phyloP scores from a whole-genome alignment of 1,139 yeast species.

The Magnusiomyces ingens region DNA sequence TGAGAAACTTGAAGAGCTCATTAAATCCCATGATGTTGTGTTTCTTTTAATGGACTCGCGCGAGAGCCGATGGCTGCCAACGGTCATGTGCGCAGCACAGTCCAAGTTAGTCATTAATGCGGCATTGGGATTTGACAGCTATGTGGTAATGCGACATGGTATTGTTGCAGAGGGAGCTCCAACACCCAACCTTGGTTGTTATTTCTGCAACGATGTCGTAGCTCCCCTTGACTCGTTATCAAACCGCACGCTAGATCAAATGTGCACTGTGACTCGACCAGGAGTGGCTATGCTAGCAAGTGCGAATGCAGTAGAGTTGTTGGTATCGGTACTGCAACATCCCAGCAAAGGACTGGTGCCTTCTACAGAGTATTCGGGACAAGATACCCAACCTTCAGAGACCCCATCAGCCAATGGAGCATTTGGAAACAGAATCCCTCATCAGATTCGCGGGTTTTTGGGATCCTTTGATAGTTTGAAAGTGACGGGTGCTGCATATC shows the following conservation, averaged over 20 bases:
- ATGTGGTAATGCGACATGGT: conserved; percentile 91
- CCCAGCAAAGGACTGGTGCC: conserved; percentile 45
- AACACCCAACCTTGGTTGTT: conserved; percentile 65
- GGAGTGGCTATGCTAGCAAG: conserved; percentile 90
- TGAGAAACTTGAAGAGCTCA: conserved; percentile 45
- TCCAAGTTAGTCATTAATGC: conserved; percentile 78
- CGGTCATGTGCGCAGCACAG: conserved; percentile 62
- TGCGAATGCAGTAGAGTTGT: conserved; percentile 76
- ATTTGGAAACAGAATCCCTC: conserved; percentile 46
- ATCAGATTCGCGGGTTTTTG: conserved; percentile 83
- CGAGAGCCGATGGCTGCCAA: conserved; percentile 94
- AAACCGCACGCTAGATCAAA: conserved; percentile 86
- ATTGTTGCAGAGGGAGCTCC: conserved; percentile 21
- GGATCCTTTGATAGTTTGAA: conserved; percentile 57
- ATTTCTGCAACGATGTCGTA: conserved; percentile 90
- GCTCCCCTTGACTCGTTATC: conserved; percentile 85
- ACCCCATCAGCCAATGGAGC: background rate
- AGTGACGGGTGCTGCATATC: conserved; percentile 64
- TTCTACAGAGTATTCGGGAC: conserved; percentile 10
- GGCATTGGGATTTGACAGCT: conserved; percentile 92
- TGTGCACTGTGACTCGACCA: conserved; percentile 98
- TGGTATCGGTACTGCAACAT: conserved; percentile 70
- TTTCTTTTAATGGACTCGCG: conserved; percentile 87
- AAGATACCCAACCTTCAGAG: conserved; percentile 4
- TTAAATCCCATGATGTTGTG: conserved; percentile 64